Evolutionary conservation across 768 basidiomycete genomes (phyloP).

Genomic region (Amylocystis lapponica): DNA sequence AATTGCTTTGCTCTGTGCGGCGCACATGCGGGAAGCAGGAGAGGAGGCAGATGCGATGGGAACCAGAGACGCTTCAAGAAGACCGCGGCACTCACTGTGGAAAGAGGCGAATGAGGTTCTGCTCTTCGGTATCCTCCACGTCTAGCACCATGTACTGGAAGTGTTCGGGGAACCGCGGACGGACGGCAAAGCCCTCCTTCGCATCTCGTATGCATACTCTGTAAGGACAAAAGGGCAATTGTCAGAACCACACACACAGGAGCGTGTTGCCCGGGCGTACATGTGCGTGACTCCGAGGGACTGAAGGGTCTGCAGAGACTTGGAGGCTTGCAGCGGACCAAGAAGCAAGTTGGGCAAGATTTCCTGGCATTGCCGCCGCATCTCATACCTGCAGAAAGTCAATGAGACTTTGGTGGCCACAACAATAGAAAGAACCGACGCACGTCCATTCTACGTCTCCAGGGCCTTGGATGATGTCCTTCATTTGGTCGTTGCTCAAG

Average conservation of each 20-base stretch:
- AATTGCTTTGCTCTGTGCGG: constrained; percentile 61
- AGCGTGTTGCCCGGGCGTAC: constrained; percentile 32
- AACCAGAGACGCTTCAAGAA: background rate
- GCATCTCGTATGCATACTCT: constrained; percentile 87
- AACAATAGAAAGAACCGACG: constrained; percentile 15
- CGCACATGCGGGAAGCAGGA: background rate
- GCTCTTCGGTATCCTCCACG: constrained; percentile 90
- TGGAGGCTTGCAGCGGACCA: constrained; percentile 86
- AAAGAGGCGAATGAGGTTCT: constrained; percentile 88
- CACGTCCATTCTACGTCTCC: constrained; percentile 83
- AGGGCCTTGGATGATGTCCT: constrained; percentile 68
- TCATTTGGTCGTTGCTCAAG: constrained; percentile 33
- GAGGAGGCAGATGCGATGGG: background rate
- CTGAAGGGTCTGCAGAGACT: constrained; percentile 65
- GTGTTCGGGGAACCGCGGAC: constrained; percentile 74
- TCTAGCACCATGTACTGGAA: constrained; percentile 79
- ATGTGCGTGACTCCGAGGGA: constrained; percentile 77
- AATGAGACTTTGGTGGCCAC: background rate
- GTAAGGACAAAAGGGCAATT: background rate
- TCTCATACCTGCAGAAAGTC: constrained; percentile 64
- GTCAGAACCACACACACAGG: too few relatives aligned
- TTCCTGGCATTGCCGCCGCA: constrained; percentile 93
- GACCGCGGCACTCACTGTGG: constrained; percentile 54
- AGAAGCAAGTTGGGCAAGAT: constrained; percentile 78
- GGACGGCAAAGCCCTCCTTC: constrained; percentile 87